Percentiles rank a stretch among this genome's conserved stretches.
Evolutionary conservation across 1,284 basidiomycete species (phyloP).

Genomic region (Melampsora americana): DNA sequence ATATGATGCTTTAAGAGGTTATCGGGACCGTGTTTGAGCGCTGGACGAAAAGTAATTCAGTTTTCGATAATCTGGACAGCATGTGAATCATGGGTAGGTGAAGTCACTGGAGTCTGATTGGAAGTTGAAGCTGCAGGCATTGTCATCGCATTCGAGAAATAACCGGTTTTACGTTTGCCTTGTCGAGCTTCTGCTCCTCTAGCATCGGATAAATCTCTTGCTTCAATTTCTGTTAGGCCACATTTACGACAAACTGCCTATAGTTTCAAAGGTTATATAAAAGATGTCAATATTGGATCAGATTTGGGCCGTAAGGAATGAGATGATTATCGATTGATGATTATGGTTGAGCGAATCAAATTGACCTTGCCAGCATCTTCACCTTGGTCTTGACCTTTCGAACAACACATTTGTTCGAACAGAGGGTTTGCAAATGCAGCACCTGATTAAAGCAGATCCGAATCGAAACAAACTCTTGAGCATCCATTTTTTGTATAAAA

Average conservation of each 20-base stretch:
- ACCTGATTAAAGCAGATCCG: background rate
- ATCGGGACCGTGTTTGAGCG: too few species aligned
- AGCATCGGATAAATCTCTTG: constrained; percentile 27
- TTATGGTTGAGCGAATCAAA: background rate
- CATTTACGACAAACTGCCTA: constrained; percentile 37
- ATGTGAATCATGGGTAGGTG: background rate
- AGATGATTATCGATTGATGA: background rate
- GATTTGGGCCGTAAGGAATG: background rate
- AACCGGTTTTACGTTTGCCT: constrained; percentile 29
- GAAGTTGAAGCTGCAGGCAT: constrained; percentile 21
- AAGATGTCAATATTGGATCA: background rate
- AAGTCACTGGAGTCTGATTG: constrained; percentile 2
- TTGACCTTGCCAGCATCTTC: constrained; percentile 19
- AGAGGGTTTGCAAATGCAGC: constrained; percentile 41
- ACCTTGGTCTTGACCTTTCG: constrained; percentile 2
- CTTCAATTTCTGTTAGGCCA: constrained; percentile 36
- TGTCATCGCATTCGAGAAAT: constrained; percentile 42
- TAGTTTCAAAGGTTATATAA: background rate
- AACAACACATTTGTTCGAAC: constrained; percentile 39
- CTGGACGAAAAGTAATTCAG: too few species aligned
- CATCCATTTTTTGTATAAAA: too few species aligned
- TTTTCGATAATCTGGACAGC: too few species aligned
- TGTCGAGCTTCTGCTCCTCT: constrained; percentile 14
- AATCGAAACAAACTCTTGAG: too few species aligned
- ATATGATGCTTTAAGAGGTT: too few species aligned